phyloP scores from a whole-genome alignment of 2,329 filamentous ascomycete species.

The Beauveria australis region DNA sequence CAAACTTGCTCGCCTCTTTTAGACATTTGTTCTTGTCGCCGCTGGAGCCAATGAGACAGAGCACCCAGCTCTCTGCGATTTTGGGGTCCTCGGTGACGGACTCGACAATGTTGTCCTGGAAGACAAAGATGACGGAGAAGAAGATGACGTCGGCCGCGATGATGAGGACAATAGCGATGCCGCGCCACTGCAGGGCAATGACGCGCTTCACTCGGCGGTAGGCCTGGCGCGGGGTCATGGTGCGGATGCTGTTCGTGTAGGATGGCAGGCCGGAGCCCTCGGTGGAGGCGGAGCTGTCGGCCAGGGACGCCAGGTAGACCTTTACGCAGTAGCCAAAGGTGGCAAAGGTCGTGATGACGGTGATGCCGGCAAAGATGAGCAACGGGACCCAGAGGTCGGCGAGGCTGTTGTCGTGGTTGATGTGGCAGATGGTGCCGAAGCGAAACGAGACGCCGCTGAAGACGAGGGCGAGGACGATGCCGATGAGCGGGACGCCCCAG shows the following conservation, averaged over 20 bases:
- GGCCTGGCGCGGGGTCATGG: slow-evolving; percentile 74
- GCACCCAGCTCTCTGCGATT: slow-evolving; percentile 57
- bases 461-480: slow-evolving; percentile 67
- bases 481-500: slow-evolving; percentile 74
- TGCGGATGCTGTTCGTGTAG: slow-evolving; percentile 66
- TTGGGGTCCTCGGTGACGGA: slow-evolving; percentile 44
- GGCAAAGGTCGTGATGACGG: slow-evolving; percentile 71
- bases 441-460: slow-evolving; percentile 91
- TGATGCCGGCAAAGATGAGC: slow-evolving; percentile 65
- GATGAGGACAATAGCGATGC: slow-evolving; percentile 80
- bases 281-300: slow-evolving; percentile 62
- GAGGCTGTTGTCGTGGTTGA: slow-evolving; percentile 81
- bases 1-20: slow-evolving; percentile 47
- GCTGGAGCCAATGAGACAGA: slow-evolving; percentile 53
- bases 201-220: slow-evolving; percentile 82
- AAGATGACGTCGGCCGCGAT: slow-evolving; percentile 89
- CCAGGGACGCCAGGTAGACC: slow-evolving; percentile 79
- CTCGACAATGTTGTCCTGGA: slow-evolving; percentile 66
- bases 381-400: slow-evolving; percentile 86
- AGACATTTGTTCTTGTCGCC: slow-evolving; percentile 60
- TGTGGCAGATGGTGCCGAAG: slow-evolving; percentile 85
- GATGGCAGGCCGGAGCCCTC: slow-evolving; percentile 61
- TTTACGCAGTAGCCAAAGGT: slow-evolving; percentile 93
- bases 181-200: slow-evolving; percentile 87
- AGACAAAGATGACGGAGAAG: slow-evolving; percentile 86